A percentile compares a stretch with the other conserved stretches of the same genome.
Evolutionary conservation across 1,284 basidiomycete species (phyloP).

Genomic region (Trametes hirsuta): DNA sequence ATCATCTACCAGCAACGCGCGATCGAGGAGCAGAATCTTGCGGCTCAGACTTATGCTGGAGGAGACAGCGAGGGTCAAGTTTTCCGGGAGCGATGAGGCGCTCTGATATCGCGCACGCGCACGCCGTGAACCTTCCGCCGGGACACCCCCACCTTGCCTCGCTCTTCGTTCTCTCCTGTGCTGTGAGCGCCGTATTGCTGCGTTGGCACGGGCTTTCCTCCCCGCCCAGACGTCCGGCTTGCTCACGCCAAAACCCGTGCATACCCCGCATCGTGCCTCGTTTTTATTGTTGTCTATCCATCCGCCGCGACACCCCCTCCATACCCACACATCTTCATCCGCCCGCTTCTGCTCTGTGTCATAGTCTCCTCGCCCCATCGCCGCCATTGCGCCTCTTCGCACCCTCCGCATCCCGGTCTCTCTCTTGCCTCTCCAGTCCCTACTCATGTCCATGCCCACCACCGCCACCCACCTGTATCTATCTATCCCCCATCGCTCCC

Average conservation of each 20-base stretch:
- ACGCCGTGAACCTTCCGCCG: neutral
- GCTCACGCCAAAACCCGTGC: slow-evolving; percentile 22
- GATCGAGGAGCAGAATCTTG: slow-evolving; percentile 29
- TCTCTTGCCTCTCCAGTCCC: slow-evolving; percentile 7
- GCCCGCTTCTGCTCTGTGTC: slow-evolving; percentile 2
- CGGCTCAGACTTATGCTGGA: slow-evolving; percentile 24
- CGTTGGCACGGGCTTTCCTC: slow-evolving; percentile 19
- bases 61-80: slow-evolving; percentile 20
- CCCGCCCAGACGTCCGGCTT: slow-evolving; percentile 20
- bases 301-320: slow-evolving; percentile 4
- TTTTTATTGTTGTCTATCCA: slow-evolving; percentile 27
- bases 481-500: slow-evolving; percentile 6
- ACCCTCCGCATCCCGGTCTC: neutral
- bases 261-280: slow-evolving; percentile 14
- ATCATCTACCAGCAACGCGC: slow-evolving; percentile 46
- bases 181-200: slow-evolving; percentile 19
- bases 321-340: neutral
- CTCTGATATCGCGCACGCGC: neutral
- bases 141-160: slow-evolving; percentile 15
- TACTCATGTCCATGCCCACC: slow-evolving; percentile 11
- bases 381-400: neutral
- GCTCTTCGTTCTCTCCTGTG: slow-evolving; percentile 13
- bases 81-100: slow-evolving; percentile 15
- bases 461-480: slow-evolving; percentile 17
- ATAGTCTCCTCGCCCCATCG: neutral